Conservation (phyloP, 2,329 filamentous ascomycete species). For the Neonectria ditissima region DNA sequence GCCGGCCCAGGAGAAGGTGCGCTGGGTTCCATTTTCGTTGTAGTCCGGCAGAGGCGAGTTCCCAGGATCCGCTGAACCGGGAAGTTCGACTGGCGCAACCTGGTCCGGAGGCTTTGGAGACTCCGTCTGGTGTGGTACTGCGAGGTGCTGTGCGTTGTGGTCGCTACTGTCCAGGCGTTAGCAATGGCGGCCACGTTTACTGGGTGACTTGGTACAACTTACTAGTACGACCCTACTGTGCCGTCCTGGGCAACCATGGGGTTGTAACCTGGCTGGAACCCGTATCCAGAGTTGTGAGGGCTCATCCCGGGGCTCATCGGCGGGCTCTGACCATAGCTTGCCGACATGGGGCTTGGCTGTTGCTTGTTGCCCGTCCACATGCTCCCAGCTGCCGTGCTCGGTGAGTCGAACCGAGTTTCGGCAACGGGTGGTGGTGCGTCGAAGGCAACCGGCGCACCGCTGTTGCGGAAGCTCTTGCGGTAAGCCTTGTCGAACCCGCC, state of each 20-base stretch:
- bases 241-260: slow-evolving; percentile 39
- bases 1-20: slow-evolving; percentile 48
- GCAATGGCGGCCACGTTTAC: neutral
- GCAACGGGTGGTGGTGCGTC: slow-evolving; percentile 24
- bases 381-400: slow-evolving; percentile 29
- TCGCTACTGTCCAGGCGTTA: slow-evolving; percentile 28
- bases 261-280: slow-evolving; percentile 30
- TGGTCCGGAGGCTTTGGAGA: slow-evolving; percentile 38
- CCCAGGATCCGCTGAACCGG: slow-evolving; percentile 46
- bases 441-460: slow-evolving; percentile 8
- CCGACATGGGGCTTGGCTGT: slow-evolving; percentile 38
- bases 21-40: slow-evolving; percentile 19
- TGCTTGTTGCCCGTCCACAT: slow-evolving; percentile 39
- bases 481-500: slow-evolving; percentile 47
- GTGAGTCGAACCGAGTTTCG: slow-evolving; percentile 36
- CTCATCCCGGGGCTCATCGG: slow-evolving; percentile 54
- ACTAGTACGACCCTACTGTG: slow-evolving; percentile 44
- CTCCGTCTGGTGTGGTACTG: slow-evolving; percentile 28
- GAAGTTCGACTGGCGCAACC: slow-evolving; percentile 50
- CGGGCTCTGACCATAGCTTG: slow-evolving; percentile 47
- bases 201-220: slow-evolving; percentile 26
- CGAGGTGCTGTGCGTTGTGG: slow-evolving; percentile 29
- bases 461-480: slow-evolving; percentile 42
- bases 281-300: slow-evolving; percentile 45
- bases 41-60: slow-evolving; percentile 53